Evolutionary conservation across 1,139 yeast species (phyloP), one percentile per base, ranked within the genome.

Genomic region (Blastobotrys serpentis): DNA sequence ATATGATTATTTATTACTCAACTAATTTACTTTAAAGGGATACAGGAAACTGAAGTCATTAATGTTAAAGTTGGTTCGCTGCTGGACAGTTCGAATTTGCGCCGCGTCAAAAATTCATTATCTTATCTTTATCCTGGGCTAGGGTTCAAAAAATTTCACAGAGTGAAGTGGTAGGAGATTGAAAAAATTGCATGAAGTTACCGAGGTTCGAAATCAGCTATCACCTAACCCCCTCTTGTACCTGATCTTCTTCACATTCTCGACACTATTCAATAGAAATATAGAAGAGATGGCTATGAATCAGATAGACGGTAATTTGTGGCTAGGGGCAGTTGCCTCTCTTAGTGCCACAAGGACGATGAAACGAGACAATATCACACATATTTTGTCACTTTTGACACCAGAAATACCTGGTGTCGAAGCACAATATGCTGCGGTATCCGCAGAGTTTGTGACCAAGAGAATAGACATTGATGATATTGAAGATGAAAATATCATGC

Each of bases 391-490:
- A 0, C 76, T 84, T 0, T 66, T 87, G 16, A 55, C 53, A 17
- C 50, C 53, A 10, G 52, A 51, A 17, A 42, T 57, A 41, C 56
- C 51, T 18, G 45, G 39, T 14, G 48, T 37, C 11, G 37, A 41
- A n/a, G 18, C 18, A 6, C 43, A 41, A 21, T 32, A 41, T 19
- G 41, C 34, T 18, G 8, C 42, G 13, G 21, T 30, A 5, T 47
- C 44, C 30, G 61, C 64, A 14, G 68, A 73, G 39, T 82, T 83
- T 63, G 70, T 69, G 11, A 81, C 81, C 56, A 73, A 80, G 50
- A 86, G 83, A 54, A 73, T 90, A 32, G 79, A 81, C 13, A 71
- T 90, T 5, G 83, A 86, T 52, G 98, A 92, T 63, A 67, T 65
- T 16, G 73, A 69, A 40, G 75, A 75, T 4, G 78, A 82, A 19